Percentiles rank a stretch among this genome's conserved stretches.
Evolutionary conservation across 345 rosid genomes (phyloP).

Genomic region (Geranium rotundifolium): DNA sequence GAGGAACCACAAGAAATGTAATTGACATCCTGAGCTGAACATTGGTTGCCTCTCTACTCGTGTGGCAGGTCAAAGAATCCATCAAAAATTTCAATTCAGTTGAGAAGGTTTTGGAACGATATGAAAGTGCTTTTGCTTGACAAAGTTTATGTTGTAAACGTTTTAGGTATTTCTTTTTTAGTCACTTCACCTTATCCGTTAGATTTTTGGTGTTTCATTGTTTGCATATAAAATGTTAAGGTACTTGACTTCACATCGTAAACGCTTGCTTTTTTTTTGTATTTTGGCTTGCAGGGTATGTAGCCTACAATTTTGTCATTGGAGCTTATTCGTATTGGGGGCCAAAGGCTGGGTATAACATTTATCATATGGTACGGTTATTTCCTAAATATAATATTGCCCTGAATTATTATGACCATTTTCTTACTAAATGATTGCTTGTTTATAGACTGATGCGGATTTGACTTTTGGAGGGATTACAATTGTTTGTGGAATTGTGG

Average conservation of each 20-base stretch:
- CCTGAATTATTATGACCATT: not conserved
- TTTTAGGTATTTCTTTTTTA: constrained; percentile 44
- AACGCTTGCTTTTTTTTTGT: not conserved
- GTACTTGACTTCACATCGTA: not conserved
- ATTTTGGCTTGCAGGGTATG: constrained; percentile 41
- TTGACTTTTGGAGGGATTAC: constrained; percentile 90
- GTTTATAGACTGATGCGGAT: constrained; percentile 61
- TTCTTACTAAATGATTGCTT: not conserved
- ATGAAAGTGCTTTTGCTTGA: constrained; percentile 61
- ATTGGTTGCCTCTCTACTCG: not conserved
- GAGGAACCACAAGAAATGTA: too few species aligned
- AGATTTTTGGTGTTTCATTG: not conserved
- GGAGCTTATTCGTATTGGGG: constrained; percentile 99
- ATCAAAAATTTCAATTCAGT: constrained; percentile 24
- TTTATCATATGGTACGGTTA: constrained; percentile 68
- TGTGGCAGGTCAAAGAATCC: constrained; percentile 30
- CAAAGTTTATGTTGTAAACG: constrained; percentile 67
- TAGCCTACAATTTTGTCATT: constrained; percentile 79
- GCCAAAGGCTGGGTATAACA: constrained; percentile 90
- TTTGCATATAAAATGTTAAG: not conserved
- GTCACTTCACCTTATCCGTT: not conserved
- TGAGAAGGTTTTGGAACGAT: constrained; percentile 50
- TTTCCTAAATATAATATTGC: not conserved
- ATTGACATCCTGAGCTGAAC: not conserved
- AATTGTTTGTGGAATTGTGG: constrained; percentile 71